These are phyloP conservation scores for Phytophthora sojae DNA, from an alignment of 352 stramenopile species.

Conservation along the genomic window DNA sequence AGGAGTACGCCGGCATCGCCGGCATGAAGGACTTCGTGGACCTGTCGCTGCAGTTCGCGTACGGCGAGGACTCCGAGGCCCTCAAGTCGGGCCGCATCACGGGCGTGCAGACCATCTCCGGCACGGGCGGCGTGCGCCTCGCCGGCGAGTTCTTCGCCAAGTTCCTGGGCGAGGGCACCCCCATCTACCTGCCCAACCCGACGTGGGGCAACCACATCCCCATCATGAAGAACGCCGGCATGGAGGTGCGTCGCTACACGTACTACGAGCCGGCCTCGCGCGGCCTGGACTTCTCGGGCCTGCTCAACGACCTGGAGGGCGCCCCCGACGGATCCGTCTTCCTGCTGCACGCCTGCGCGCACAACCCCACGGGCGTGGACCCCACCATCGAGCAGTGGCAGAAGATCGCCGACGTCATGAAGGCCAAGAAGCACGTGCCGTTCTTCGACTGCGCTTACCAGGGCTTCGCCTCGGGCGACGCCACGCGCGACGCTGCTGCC, in stretches of 20 bases:
- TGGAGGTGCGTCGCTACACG: slow-evolving; percentile 84
- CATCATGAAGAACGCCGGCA: slow-evolving; percentile 91
- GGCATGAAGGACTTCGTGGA: slow-evolving; percentile 97
- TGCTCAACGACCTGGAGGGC: slow-evolving; percentile 96
- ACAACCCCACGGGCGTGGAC: slow-evolving; percentile 99
- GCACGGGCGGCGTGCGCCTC: slow-evolving; percentile 97
- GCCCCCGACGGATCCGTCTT: slow-evolving; percentile 95
- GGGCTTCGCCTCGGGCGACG: slow-evolving; percentile 98
- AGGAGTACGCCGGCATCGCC: slow-evolving; percentile 98
- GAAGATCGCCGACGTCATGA: slow-evolving; percentile 96
- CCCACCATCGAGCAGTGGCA: slow-evolving; percentile 98
- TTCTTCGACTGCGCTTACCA: slow-evolving; percentile 99
- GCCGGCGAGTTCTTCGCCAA: slow-evolving; percentile 95
- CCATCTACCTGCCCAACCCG: slow-evolving; percentile 98
- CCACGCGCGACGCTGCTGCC: slow-evolving; percentile 94
- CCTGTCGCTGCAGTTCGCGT: slow-evolving; percentile 95
- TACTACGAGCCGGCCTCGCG: slow-evolving; percentile 89
- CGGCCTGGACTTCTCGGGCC: slow-evolving; percentile 93
- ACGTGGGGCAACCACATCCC: slow-evolving; percentile 99
- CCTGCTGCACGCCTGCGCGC: slow-evolving; percentile 98
- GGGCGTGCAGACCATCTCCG: slow-evolving; percentile 98
- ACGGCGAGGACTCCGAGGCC: slow-evolving; percentile 94
- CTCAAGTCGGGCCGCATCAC: slow-evolving; percentile 94
- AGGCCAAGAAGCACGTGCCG: slow-evolving; percentile 95
- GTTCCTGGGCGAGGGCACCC: slow-evolving; percentile 86